These are phyloP conservation scores for Neodidymelliopsis sp. DNA, from an alignment of 2,329 filamentous ascomycete genomes.

Conservation along the genomic window DNA sequence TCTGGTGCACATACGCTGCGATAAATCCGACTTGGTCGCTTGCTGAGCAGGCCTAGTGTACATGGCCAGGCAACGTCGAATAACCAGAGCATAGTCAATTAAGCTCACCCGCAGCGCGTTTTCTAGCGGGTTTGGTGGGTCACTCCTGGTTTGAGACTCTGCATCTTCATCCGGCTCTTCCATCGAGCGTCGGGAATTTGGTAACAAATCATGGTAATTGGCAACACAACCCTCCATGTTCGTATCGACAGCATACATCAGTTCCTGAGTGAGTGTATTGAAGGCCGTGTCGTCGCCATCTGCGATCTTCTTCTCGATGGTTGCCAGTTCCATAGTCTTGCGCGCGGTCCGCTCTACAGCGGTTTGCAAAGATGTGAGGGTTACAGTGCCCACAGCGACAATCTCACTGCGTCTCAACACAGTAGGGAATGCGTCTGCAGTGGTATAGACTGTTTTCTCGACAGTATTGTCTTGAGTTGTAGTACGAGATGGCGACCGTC, in stretches of 20 bases:
- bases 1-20: constrained; percentile 64
- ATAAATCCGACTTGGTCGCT: constrained; percentile 66
- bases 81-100: constrained; percentile 85
- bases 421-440: constrained; percentile 87
- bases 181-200: constrained; percentile 54
- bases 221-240: constrained; percentile 78
- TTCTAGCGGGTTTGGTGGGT: constrained; percentile 65
- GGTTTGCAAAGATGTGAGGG: constrained; percentile 80
- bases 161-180: constrained; percentile 44
- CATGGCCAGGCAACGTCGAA: constrained; percentile 79
- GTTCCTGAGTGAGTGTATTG: constrained; percentile 74
- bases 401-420: constrained; percentile 90
- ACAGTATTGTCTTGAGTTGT: constrained; percentile 75
- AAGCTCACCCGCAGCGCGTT: constrained; percentile 84
- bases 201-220: constrained; percentile 77
- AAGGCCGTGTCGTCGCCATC: constrained; percentile 76
- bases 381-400: constrained; percentile 69
- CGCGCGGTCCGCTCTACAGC: constrained; percentile 88
- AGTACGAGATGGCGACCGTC: constrained; percentile 72
- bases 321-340: constrained; percentile 85
- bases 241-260: constrained; percentile 78
- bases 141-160: constrained; percentile 47
- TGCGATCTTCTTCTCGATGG: constrained; percentile 75
- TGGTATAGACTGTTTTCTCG: constrained; percentile 85
- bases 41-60: constrained; percentile 71